Conservation (phyloP, 345 rosid genomes). For the Acer campestre region DNA sequence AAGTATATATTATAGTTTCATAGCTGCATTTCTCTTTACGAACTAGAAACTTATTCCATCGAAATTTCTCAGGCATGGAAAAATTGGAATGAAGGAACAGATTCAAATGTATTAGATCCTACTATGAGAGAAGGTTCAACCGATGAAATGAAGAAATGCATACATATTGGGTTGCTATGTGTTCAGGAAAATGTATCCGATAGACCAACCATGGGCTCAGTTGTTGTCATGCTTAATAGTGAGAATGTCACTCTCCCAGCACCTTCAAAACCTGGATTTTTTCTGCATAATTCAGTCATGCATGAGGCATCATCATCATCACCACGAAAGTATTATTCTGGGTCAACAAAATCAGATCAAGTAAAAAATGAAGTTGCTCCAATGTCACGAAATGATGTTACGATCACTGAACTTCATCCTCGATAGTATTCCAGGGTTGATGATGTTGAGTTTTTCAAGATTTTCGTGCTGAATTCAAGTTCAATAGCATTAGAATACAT, state of each 20-base stretch:
- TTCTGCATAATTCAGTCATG: neutral
- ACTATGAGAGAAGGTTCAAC: conserved; percentile 28
- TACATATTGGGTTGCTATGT: no score
- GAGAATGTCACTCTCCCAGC: no score
- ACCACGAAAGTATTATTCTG: neutral
- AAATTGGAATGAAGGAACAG: conserved; percentile 31
- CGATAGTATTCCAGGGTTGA: neutral
- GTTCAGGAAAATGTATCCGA: no score
- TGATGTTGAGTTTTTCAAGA: neutral
- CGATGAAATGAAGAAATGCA: conserved; percentile 48
- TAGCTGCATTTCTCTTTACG: neutral
- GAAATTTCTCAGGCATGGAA: conserved; percentile 29
- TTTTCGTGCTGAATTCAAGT: neutral
- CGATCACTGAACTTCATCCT: conserved; percentile 30
- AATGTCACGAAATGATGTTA: conserved; percentile 9
- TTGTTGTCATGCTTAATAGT: no score
- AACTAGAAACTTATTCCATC: neutral
- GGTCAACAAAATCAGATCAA: neutral
- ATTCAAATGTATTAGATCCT: conserved; percentile 37
- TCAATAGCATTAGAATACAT: no score
- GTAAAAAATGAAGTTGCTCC: neutral
- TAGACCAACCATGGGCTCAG: no score
- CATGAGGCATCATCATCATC: neutral
- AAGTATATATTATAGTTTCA: neutral
- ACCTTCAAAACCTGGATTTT: no score